These are phyloP conservation scores for Hypoxylon subgilvum DNA, from an alignment of 495 filamentous ascomycete species.

Conservation along the genomic window DNA sequence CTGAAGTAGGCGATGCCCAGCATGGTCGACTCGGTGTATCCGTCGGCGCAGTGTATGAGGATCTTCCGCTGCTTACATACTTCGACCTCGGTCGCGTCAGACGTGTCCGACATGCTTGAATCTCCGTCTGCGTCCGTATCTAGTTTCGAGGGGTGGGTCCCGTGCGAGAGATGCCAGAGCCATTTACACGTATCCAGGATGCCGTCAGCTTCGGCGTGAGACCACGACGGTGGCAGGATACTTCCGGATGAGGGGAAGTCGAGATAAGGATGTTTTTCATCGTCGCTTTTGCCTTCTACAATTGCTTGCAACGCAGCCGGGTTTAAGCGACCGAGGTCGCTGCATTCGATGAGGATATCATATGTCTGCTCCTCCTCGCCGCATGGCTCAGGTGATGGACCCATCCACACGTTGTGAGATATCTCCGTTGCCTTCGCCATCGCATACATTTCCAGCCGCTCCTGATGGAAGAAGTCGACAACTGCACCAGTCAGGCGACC, in stretches of 20 bases:
- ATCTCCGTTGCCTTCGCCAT: slow-evolving; percentile 93
- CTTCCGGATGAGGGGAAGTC: slow-evolving; percentile 94
- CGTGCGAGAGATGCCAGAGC: slow-evolving; percentile 80
- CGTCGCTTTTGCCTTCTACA: slow-evolving; percentile 47
- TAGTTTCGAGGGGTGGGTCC: slow-evolving; percentile 50
- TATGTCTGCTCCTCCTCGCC: slow-evolving; percentile 53
- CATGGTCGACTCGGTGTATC: slow-evolving; percentile 92
- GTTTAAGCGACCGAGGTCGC: slow-evolving; percentile 74
- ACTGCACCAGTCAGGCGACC: slow-evolving; percentile 77
- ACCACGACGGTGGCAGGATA: slow-evolving; percentile 80
- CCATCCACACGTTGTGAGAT: slow-evolving; percentile 85
- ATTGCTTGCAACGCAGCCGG: slow-evolving; percentile 58
- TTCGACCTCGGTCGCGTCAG: slow-evolving; percentile 40
- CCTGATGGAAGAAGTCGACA: slow-evolving; percentile 90
- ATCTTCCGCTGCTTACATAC: slow-evolving; percentile 61
- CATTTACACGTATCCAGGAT: slow-evolving; percentile 86
- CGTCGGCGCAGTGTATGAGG: slow-evolving; percentile 91
- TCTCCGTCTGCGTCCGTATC: slow-evolving; percentile 52
- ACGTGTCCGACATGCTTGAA: slow-evolving; percentile 39
- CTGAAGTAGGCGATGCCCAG: slow-evolving; percentile 88
- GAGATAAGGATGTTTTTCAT: slow-evolving; percentile 58
- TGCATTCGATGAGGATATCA: slow-evolving; percentile 85
- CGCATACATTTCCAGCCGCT: slow-evolving; percentile 86
- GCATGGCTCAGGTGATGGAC: slow-evolving; percentile 77
- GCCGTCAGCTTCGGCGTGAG: slow-evolving; percentile 77